A percentile compares a stretch with the other conserved stretches of the same genome.
These are phyloP conservation scores for Ilex aquifolium DNA, from an alignment of 257 asterid species.

Conservation along the genomic window DNA sequence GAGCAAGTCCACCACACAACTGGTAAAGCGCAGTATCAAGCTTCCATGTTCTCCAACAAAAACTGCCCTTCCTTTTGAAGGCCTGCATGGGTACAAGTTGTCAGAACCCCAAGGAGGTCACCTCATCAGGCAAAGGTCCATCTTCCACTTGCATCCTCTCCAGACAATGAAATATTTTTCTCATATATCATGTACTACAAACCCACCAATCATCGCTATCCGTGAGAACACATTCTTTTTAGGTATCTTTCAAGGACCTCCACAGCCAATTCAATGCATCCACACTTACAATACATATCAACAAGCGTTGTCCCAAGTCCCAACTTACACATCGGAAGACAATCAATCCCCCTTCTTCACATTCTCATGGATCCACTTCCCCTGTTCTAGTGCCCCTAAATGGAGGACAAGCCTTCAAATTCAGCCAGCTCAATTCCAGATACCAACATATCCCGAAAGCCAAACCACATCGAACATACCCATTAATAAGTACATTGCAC, in stretches of 20 bases:
- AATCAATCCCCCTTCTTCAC: conserved; percentile 31
- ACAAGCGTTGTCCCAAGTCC: conserved; percentile 44
- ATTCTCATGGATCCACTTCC: conserved; percentile 64
- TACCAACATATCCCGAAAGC: conserved; percentile 42
- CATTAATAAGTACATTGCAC: conserved; percentile 72
- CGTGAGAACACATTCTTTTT: conserved; percentile 26
- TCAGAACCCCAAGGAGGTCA: conserved; percentile 30
- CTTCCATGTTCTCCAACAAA: conserved; percentile 30
- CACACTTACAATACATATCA: conserved; percentile 84
- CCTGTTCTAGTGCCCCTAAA: conserved; percentile 48
- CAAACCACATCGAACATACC: conserved; percentile 40
- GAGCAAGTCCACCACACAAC: conserved; percentile 38
- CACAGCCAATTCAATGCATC: conserved; percentile 51
- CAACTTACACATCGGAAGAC: conserved; percentile 40
- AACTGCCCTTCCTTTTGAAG: conserved; percentile 24
- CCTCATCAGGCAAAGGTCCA: conserved; percentile 27
- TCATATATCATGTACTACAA: conserved; percentile 29
- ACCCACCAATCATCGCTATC: conserved; percentile 32
- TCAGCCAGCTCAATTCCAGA: conserved; percentile 62
- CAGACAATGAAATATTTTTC: conserved; percentile 24
- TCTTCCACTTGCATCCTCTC: conserved; percentile 30
- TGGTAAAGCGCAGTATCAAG: conserved; percentile 26
- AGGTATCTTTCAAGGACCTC: conserved; percentile 41
- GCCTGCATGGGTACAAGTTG: conserved; percentile 35
- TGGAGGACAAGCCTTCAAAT: conserved; percentile 55